Base-by-base conservation (phyloP, 768 basidiomycete species). In the Phylloporus scabripes region DNA sequence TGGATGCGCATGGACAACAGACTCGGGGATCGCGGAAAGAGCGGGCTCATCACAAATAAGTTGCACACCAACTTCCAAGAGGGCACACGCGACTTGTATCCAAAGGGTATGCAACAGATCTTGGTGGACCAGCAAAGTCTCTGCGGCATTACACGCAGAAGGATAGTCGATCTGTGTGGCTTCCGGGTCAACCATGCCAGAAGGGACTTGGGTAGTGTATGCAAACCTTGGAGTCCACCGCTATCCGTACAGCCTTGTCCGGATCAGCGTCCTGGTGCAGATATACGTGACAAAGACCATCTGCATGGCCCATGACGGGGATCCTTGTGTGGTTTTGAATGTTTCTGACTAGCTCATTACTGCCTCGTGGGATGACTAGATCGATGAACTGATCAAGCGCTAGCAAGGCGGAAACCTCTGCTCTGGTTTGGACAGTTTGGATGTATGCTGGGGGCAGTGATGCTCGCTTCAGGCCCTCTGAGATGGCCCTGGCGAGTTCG, bases 251-350 rank as follows among this genome's bases (percentile, higher is more conserved):
- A 0, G 94, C 92, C 65, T 93, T 98, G 49, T 82, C 78, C 33
- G 72, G 58, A 56, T 87, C 80, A 0, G 94, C 94, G 24, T 76
- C 73, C 57, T 87, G 83, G 66, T 99, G 95, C 5, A 99, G 70
- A 65, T 85, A 98, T 5, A 96, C 81, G 17, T 83, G 80, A 66
- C 96, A 99, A 8, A 98, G 71, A 1, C 96, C 96, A 67, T 99
- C 96, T 7, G 96, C 94, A 62, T 99, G 96, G 1, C 96, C 96
- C 93, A 99, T 97, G 38, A 99, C 96, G 2, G 96, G 87, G 52
- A 99, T 98, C 50, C 87, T 77, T 0, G 95, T 96, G 55, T 74
- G 81, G 49, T 87, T 86, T 65, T 98, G 92, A 50, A 99, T 96
- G 65, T 74, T 87, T 58, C 72, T 76, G 23, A 98, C 96, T 11